Conservation (phyloP, 257 asterid species). For the Salvia splendens region DNA sequence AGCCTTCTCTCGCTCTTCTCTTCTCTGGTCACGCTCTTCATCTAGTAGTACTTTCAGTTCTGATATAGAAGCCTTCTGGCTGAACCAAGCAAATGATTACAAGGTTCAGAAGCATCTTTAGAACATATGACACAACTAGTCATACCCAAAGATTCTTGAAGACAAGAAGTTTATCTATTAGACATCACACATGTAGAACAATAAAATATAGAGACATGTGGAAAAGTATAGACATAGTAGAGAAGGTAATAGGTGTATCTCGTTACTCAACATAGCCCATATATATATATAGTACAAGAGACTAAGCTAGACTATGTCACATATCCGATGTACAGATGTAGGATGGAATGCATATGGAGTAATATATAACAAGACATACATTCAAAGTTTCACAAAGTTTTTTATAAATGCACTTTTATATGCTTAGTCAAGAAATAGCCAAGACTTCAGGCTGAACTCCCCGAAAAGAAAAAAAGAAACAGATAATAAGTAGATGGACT, state of each 20-base stretch:
- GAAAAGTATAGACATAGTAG: no score
- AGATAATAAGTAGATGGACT: background rate
- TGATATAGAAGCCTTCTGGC: slow-evolving; percentile 83
- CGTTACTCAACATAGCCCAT: no score
- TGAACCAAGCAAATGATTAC: slow-evolving; percentile 43
- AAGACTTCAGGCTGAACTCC: slow-evolving; percentile 3
- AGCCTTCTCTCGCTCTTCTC: slow-evolving; percentile 90
- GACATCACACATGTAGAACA: no score
- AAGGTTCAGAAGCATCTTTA: slow-evolving; percentile 2
- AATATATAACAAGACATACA: background rate
- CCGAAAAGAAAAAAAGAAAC: background rate
- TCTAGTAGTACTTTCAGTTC: slow-evolving; percentile 76
- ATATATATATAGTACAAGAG: no score
- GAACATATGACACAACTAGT: slow-evolving; percentile 16
- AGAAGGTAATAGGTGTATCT: no score
- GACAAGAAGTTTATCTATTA: background rate
- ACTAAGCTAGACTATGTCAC: no score
- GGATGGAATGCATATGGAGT: no score
- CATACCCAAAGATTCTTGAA: background rate
- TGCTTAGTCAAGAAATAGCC: background rate
- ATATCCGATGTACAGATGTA: no score
- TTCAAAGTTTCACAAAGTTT: background rate
- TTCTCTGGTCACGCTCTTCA: slow-evolving; percentile 95
- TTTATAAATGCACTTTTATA: background rate
- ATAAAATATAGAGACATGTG: no score